These are phyloP conservation scores for Imleria badia DNA, from an alignment of 768 basidiomycete genomes.

Conservation along the genomic window DNA sequence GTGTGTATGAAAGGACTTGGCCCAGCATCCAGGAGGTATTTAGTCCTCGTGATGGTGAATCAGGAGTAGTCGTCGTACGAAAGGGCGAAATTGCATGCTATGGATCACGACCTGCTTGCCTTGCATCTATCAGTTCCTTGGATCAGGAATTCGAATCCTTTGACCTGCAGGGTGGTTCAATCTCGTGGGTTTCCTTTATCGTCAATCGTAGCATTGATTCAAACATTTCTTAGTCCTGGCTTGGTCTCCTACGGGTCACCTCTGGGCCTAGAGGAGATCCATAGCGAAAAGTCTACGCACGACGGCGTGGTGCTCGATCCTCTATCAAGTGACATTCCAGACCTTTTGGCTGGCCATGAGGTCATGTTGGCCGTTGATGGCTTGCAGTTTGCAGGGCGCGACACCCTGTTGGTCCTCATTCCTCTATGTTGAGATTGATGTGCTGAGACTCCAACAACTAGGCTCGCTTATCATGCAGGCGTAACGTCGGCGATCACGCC, in stretches of 20 bases:
- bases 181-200: conserved; percentile 40
- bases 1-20: conserved; percentile 42
- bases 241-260: conserved; percentile 42
- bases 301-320: conserved; percentile 57
- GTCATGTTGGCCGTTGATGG: conserved; percentile 71
- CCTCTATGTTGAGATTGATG: not conserved
- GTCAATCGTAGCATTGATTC: not conserved
- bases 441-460: conserved; percentile 29
- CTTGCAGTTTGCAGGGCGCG: conserved; percentile 61
- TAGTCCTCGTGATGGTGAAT: conserved; percentile 7
- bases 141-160: conserved; percentile 38
- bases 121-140: conserved; percentile 6
- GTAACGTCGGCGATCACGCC: conserved; percentile 62
- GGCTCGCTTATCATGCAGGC: conserved; percentile 65
- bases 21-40: conserved; percentile 23
- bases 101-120: conserved; percentile 36
- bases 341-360: conserved; percentile 34
- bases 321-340: conserved; percentile 33
- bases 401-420: conserved; percentile 46
- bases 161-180: conserved; percentile 65
- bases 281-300: conserved; percentile 50
- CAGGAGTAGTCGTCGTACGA: conserved; percentile 48
- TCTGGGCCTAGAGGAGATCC: conserved; percentile 58
- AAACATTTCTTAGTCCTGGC: conserved; percentile 37
- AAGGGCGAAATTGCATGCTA: conserved; percentile 57